Evolutionary conservation across 1,139 yeast species (phyloP).

Genomic region (Diutina siamensis): DNA sequence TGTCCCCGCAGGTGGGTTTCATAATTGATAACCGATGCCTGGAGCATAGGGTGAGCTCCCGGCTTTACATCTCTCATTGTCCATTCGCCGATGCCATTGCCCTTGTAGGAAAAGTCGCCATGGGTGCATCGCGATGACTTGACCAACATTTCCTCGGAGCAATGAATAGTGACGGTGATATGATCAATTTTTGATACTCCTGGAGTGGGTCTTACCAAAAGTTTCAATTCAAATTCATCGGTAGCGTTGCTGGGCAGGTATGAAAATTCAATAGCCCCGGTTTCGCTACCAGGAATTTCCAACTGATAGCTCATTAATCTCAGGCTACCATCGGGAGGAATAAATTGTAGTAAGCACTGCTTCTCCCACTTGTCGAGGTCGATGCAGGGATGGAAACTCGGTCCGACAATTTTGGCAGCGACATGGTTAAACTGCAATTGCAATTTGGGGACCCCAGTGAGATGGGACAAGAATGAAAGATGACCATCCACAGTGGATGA

Average conservation of each 20-base stretch:
- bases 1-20: neutral
- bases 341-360: constrained; percentile 37
- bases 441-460: constrained; percentile 69
- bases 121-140: constrained; percentile 52
- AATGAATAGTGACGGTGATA: constrained; percentile 31
- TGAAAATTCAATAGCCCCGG: constrained; percentile 55
- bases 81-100: constrained; percentile 60
- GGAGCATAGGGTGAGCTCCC: constrained; percentile 59
- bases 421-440: constrained; percentile 39
- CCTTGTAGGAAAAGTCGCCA: constrained; percentile 55
- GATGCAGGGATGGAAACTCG: constrained; percentile 53
- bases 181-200: constrained; percentile 46
- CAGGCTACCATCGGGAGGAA: constrained; percentile 84
- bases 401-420: constrained; percentile 32
- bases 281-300: constrained; percentile 22
- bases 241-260: constrained; percentile 52
- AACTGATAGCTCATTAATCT: constrained; percentile 54
- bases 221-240: constrained; percentile 62
- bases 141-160: constrained; percentile 13
- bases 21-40: constrained; percentile 26
- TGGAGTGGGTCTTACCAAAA: constrained; percentile 41
- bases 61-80: constrained; percentile 45
- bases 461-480: constrained; percentile 49
- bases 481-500: constrained; percentile 56
- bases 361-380: constrained; percentile 39